phyloP scores from a whole-genome alignment of 2,329 filamentous ascomycete species.

The Diaporthe vexans region DNA sequence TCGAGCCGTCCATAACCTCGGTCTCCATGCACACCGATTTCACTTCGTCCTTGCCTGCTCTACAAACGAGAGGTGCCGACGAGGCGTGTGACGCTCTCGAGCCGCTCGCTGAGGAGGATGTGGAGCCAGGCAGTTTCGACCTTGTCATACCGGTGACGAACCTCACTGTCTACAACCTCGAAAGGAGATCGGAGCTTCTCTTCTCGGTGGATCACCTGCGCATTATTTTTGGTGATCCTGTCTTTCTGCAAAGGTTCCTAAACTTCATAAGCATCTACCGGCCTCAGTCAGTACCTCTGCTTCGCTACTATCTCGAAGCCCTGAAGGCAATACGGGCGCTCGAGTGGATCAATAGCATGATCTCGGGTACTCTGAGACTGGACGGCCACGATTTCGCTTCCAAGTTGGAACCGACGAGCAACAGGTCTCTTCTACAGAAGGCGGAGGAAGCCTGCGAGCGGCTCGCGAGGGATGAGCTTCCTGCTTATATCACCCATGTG shows the following conservation, averaged over 20 bases:
- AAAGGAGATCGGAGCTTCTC: conserved; percentile 67
- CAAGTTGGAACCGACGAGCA: conserved; percentile 64
- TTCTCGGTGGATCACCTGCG: conserved; percentile 67
- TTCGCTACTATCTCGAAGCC: conserved; percentile 80
- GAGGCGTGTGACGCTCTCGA: conserved; percentile 66
- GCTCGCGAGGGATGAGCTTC: conserved; percentile 76
- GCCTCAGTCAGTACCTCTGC: conserved; percentile 73
- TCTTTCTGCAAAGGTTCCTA: conserved; percentile 68
- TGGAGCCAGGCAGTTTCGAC: conserved; percentile 65
- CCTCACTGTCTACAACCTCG: conserved; percentile 60
- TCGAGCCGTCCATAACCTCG: conserved; percentile 40
- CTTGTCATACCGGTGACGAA: conserved; percentile 54
- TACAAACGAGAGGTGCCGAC: conserved; percentile 67
- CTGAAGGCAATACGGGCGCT: conserved; percentile 80
- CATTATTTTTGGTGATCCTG: conserved; percentile 44
- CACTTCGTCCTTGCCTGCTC: conserved; percentile 43
- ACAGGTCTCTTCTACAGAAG: conserved; percentile 72
- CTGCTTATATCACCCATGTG: conserved; percentile 78
- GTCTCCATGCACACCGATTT: conserved; percentile 40
- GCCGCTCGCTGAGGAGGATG: conserved; percentile 55
- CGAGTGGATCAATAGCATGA: conserved; percentile 78
- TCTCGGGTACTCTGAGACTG: conserved; percentile 71
- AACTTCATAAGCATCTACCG: conserved; percentile 73
- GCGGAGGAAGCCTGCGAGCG: conserved; percentile 75
- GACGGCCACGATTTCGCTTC: conserved; percentile 68